A percentile compares a stretch with the other conserved stretches of the same genome.
These are phyloP conservation scores for Straminergon stramineum DNA, from an alignment of 225 moss, liverwort and hornwort species.

Conservation along the genomic window DNA sequence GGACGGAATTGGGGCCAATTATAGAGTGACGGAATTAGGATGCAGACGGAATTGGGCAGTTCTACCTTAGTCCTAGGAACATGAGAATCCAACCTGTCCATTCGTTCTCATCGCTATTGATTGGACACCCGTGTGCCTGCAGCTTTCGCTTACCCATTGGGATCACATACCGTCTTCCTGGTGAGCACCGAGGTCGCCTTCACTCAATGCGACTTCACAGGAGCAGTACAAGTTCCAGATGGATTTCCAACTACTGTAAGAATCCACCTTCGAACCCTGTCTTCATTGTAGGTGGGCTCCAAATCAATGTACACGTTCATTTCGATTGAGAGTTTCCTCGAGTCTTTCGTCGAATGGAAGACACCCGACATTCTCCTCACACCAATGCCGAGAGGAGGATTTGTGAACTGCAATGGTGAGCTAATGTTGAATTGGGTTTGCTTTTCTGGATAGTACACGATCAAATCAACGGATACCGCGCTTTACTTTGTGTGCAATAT, in stretches of 20 bases:
- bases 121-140: not conserved
- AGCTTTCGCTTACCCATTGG: constrained; percentile 12
- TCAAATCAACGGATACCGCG: constrained; percentile 2
- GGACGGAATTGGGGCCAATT: too few species aligned
- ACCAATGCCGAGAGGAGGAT: not conserved
- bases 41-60: too few species aligned
- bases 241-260: constrained; percentile 20
- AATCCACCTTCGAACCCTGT: not conserved
- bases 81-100: not conserved
- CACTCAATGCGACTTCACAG: not conserved
- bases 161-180: constrained; percentile 19
- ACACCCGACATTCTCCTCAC: not conserved
- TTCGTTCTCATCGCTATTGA: not conserved
- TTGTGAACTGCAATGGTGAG: not conserved
- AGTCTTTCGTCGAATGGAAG: too few species aligned
- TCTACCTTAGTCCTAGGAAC: too few species aligned
- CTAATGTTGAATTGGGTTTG: not conserved
- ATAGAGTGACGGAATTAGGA: too few species aligned
- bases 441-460: constrained; percentile 6
- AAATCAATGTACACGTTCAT: not conserved
- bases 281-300: too few species aligned
- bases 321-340: not conserved
- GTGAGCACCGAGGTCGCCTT: not conserved
- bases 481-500: constrained; percentile 27
- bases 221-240: constrained; percentile 3